Evolutionary conservation across 345 rosid species (phyloP).

Genomic region (Euphorbia lathyris): DNA sequence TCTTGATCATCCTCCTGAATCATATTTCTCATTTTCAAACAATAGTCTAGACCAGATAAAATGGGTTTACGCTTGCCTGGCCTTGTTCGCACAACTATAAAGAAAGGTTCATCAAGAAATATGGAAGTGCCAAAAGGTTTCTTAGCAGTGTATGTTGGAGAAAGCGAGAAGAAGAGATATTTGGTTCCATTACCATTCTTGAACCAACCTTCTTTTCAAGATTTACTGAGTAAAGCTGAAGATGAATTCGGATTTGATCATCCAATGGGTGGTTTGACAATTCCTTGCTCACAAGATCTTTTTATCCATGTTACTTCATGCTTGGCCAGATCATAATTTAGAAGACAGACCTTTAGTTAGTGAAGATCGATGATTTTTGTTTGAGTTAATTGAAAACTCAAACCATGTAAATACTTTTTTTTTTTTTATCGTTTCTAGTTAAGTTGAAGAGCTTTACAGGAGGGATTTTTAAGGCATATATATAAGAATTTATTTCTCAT

Average conservation of each 20-base stretch:
- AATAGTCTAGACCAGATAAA: too few species aligned
- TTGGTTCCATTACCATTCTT: conserved; percentile 3
- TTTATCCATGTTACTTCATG: background rate
- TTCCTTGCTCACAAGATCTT: conserved; percentile 11
- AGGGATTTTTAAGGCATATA: too few species aligned
- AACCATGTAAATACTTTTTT: too few species aligned
- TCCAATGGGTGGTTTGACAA: conserved; percentile 16
- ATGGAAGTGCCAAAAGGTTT: conserved; percentile 6
- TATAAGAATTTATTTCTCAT: too few species aligned
- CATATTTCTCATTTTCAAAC: background rate
- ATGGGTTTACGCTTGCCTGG: background rate
- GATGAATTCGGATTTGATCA: conserved; percentile 12
- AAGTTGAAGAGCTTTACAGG: too few species aligned
- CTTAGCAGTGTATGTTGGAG: conserved; percentile 47
- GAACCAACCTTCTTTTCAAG: conserved; percentile 12
- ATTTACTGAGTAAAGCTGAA: conserved; percentile 2
- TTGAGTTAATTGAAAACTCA: too few species aligned
- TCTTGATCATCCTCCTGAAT: too few species aligned
- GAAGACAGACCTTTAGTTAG: too few species aligned
- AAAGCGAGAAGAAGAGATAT: conserved; percentile 1
- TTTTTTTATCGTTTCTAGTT: too few species aligned
- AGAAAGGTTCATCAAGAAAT: background rate
- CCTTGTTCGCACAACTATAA: background rate
- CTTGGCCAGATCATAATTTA: too few species aligned
- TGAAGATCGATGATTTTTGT: too few species aligned